phyloP scores from a whole-genome alignment of 2,329 filamentous ascomycete species.

The Nothophoma quercina region DNA sequence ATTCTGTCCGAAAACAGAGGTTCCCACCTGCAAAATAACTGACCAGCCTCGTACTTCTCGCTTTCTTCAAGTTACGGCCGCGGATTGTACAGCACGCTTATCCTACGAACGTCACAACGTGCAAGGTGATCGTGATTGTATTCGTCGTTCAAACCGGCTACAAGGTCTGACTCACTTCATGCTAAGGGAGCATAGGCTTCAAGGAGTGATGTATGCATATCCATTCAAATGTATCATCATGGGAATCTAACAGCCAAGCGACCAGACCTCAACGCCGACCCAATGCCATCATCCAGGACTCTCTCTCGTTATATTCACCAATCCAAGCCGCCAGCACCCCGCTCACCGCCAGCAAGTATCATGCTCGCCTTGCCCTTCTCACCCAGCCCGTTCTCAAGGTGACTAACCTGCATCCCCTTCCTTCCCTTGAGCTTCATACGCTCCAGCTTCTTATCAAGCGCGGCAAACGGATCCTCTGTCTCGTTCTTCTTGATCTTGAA shows the following conservation, averaged over 20 bases:
- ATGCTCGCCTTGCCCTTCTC: conserved; percentile 53
- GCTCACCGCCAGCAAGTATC: conserved; percentile 57
- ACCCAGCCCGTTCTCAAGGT: conserved; percentile 55
- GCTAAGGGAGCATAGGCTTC: no score
- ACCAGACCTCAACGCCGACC: neutral
- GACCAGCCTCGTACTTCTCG: no score
- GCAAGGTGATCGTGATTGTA: no score
- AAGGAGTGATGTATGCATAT: neutral
- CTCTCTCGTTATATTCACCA: conserved; percentile 43
- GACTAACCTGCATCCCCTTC: conserved; percentile 57
- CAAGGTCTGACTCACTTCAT: no score
- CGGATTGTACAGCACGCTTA: no score
- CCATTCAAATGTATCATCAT: neutral
- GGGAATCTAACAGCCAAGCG: conserved; percentile 5
- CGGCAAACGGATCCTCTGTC: conserved; percentile 62
- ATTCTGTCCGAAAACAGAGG: no score
- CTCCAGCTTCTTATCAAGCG: conserved; percentile 64
- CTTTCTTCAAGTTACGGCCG: no score
- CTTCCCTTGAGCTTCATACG: conserved; percentile 58
- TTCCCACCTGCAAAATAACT: no score
- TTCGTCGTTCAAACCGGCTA: no score
- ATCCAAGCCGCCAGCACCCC: conserved; percentile 53
- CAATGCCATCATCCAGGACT: neutral
- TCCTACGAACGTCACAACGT: no score
- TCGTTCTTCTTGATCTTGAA: conserved; percentile 82